A percentile compares a stretch with the other conserved stretches of the same genome.
These are phyloP conservation scores for Termitomyces sp. DNA, from an alignment of 768 basidiomycete species.

Conservation along the genomic window DNA sequence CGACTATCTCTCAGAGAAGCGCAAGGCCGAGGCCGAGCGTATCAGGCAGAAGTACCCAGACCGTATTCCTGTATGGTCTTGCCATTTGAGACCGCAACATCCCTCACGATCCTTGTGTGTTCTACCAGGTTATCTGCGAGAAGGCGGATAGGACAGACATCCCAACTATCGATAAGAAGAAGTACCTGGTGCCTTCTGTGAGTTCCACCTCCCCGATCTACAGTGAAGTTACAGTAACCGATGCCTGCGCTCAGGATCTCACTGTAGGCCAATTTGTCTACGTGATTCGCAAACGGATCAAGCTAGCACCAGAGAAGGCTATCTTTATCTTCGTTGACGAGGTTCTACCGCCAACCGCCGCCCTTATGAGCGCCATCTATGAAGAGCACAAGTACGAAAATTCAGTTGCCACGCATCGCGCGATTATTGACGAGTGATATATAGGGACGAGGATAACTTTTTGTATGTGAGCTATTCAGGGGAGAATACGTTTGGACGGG, in stretches of 20 bases:
- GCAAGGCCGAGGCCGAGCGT: constrained; percentile 98
- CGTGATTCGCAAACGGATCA: constrained; percentile 99
- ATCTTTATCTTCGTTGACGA: constrained; percentile 99
- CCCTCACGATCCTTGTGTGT: constrained; percentile 4
- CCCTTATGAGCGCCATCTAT: constrained; percentile 97
- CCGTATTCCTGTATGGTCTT: constrained; percentile 82
- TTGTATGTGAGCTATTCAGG: constrained; percentile 98
- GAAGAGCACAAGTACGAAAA: constrained; percentile 95
- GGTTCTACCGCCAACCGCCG: constrained; percentile 95
- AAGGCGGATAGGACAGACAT: constrained; percentile 98
- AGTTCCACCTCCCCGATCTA: constrained; percentile 23
- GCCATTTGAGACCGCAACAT: not conserved
- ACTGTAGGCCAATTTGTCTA: constrained; percentile 99
- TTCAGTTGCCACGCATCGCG: not conserved
- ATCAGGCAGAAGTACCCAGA: constrained; percentile 99
- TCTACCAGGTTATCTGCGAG: constrained; percentile 92
- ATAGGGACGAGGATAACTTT: constrained; percentile 99
- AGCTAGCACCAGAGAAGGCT: constrained; percentile 98
- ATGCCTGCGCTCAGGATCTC: constrained; percentile 58
- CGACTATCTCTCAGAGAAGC: constrained; percentile 68
- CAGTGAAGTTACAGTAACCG: not conserved
- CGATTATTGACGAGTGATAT: constrained; percentile 20
- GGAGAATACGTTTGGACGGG: constrained; percentile 88
- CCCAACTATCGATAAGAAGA: constrained; percentile 99
- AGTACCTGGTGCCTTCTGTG: constrained; percentile 97